phyloP scores from a whole-genome alignment of 139 green algal species.

The Pseudopediastrum boryanum region DNA sequence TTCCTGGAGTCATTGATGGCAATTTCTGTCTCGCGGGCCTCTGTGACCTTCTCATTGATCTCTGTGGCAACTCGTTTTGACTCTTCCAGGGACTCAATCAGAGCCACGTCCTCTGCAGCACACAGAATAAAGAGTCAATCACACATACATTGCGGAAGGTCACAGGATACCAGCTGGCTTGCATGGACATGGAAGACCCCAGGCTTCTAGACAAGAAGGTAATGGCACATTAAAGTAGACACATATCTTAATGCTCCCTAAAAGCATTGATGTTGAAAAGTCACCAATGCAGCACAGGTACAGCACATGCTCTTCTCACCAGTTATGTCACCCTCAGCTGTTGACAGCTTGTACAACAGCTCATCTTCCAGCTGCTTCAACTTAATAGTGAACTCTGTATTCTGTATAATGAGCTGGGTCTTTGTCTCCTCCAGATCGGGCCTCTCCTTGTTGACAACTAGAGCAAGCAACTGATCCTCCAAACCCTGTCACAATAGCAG shows the following conservation, averaged over 20 bases:
- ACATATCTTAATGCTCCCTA: too few relatives aligned
- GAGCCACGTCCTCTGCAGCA: slow-evolving; percentile 78
- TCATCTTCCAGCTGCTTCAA: slow-evolving; percentile 86
- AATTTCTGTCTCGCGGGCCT: slow-evolving; percentile 60
- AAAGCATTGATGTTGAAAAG: background rate
- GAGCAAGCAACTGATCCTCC: slow-evolving; percentile 88
- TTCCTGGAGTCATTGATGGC: slow-evolving; percentile 83
- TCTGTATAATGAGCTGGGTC: slow-evolving; percentile 87
- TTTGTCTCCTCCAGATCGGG: slow-evolving; percentile 90
- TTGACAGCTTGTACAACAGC: slow-evolving; percentile 84
- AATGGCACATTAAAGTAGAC: background rate
- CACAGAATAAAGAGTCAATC: background rate
- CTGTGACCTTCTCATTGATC: slow-evolving; percentile 73
- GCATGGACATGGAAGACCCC: background rate
- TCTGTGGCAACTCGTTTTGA: slow-evolving; percentile 78
- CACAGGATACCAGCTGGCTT: too few relatives aligned
- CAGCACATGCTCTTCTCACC: slow-evolving; percentile 4
- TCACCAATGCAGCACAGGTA: background rate
- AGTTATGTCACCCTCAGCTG: slow-evolving; percentile 88
- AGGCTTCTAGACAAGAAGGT: background rate
- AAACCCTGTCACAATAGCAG: slow-evolving; percentile 66
- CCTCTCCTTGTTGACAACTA: slow-evolving; percentile 89
- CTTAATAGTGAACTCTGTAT: slow-evolving; percentile 93
- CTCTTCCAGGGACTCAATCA: slow-evolving; percentile 88
- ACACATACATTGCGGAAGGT: too few relatives aligned